Base-by-base conservation (phyloP, 2,329 filamentous ascomycete genomes). In the Ascochyta lentis region DNA sequence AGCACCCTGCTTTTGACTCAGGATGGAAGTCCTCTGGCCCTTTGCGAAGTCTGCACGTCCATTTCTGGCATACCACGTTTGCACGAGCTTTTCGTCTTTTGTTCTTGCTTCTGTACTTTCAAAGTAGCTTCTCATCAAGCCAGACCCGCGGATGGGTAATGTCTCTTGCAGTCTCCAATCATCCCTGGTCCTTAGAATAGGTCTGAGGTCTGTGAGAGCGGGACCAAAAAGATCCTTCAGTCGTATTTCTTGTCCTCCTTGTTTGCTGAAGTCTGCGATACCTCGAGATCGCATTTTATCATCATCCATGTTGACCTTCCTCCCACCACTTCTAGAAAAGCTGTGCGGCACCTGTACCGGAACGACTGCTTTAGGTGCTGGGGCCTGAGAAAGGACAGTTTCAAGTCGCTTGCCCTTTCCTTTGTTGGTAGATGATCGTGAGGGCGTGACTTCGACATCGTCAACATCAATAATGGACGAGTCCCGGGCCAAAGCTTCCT, bases 41-140 rank as follows among this genome's bases (percentile, higher is more conserved):
- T 67, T 65, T 6, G 66, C 63, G 53, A 86, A 84, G 2, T 46
- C 59, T 12, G 72, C 66, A 38, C 75, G 75, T 24, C 79, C 76
- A 22, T 74, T 73, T 23, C 71, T 58, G 47, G 78, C 76, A 63
- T 84, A 86, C 85, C 84, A 87, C 42, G 79, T 74, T 79, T 81
- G 84, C 16, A 77, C 77, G 7, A 67, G 61, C 1, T 74, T 77
- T n/a, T 75, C 71, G 60, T 86, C 83, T 35, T 68, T 74, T 47
- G 76, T 67, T 35, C 79, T 58, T 24, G 76, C 71, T 35, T 76
- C 76, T 19, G 76, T 70, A 4, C 74, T 68, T 54, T 78, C 71
- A 16, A 78, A 82, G 63, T 79, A 79, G 12, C 77, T 52, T 61
- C 77, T 64, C 71, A 82, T 70, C 66, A 80, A 57, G 61, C 72